Conservation (phyloP, 2,329 filamentous ascomycete genomes). For the Colletotrichum lini region DNA sequence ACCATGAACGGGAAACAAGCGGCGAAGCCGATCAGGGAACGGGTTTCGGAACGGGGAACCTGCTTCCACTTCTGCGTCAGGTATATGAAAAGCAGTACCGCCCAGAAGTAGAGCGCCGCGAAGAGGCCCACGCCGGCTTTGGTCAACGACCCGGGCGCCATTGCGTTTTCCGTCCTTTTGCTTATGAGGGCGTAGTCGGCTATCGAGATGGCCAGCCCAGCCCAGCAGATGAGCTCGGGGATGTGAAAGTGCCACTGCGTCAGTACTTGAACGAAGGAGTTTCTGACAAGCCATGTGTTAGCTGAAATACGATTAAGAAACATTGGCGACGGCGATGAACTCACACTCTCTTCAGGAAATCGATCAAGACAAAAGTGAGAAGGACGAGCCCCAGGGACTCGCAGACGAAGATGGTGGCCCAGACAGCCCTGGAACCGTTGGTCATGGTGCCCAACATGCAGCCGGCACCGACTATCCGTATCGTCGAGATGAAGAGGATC, state of each 20-base stretch:
- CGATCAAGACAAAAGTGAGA: constrained; percentile 36
- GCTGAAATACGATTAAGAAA: background rate
- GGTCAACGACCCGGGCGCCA: constrained; percentile 39
- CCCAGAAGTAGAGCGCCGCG: constrained; percentile 42
- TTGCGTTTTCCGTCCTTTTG: constrained; percentile 33
- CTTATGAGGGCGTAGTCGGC: constrained; percentile 42
- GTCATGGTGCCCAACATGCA: constrained; percentile 44
- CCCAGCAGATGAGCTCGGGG: constrained; percentile 44
- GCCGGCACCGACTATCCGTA: constrained; percentile 44
- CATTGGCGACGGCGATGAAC: background rate
- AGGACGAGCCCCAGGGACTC: constrained; percentile 44
- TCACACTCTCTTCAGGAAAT: constrained; percentile 42
- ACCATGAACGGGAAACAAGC: constrained; percentile 38
- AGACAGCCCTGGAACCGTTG: constrained; percentile 38
- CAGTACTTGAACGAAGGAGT: constrained; percentile 25
- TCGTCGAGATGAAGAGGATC: constrained; percentile 41
- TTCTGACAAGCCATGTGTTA: constrained; percentile 8
- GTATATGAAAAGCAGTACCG: constrained; percentile 32
- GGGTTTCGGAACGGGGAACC: constrained; percentile 32
- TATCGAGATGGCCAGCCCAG: constrained; percentile 43
- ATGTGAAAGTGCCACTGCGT: constrained; percentile 40
- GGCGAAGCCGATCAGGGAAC: constrained; percentile 34
- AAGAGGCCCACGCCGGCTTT: constrained; percentile 42
- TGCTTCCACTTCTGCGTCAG: constrained; percentile 28
- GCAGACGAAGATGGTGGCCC: constrained; percentile 45